phyloP scores from a whole-genome alignment of 805 yeast species.

The Barnettozyma californica region DNA sequence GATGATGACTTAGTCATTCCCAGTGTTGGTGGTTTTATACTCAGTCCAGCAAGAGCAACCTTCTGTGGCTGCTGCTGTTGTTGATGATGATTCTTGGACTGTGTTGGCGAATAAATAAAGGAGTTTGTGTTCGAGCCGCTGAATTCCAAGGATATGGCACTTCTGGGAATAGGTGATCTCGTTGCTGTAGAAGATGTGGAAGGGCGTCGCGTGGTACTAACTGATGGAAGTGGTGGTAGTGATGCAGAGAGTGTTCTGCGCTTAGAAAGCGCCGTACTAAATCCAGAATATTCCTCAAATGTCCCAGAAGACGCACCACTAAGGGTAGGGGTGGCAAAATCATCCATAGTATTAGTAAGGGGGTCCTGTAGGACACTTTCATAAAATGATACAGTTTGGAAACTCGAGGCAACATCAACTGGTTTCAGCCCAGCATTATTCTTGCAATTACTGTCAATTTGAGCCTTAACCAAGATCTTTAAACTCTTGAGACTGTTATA shows the following conservation, averaged over 20 bases:
- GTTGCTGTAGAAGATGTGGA: constrained; percentile 22
- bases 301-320: not conserved
- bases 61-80: not conserved
- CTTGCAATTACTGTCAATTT: constrained; percentile 41
- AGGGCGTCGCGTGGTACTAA: constrained; percentile 27
- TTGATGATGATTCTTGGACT: constrained; percentile 4
- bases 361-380: constrained; percentile 10
- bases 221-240: constrained; percentile 30
- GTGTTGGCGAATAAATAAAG: constrained; percentile 22
- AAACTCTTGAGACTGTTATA: constrained; percentile 57
- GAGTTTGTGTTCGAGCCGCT: constrained; percentile 22
- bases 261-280: not conserved
- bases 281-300: constrained; percentile 1
- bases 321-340: constrained; percentile 3
- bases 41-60: constrained; percentile 7
- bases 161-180: constrained; percentile 22
- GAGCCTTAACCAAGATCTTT: constrained; percentile 43
- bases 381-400: constrained; percentile 42
- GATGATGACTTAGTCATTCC: constrained; percentile 17
- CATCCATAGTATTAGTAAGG: constrained; percentile 9
- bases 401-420: constrained; percentile 50
- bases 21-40: constrained; percentile 19
- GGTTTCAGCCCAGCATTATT: constrained; percentile 67
- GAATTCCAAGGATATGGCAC: constrained; percentile 21
- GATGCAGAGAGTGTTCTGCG: constrained; percentile 23